phyloP scores from a whole-genome alignment of 257 asterid species.

The Ophiorrhiza pumila region DNA sequence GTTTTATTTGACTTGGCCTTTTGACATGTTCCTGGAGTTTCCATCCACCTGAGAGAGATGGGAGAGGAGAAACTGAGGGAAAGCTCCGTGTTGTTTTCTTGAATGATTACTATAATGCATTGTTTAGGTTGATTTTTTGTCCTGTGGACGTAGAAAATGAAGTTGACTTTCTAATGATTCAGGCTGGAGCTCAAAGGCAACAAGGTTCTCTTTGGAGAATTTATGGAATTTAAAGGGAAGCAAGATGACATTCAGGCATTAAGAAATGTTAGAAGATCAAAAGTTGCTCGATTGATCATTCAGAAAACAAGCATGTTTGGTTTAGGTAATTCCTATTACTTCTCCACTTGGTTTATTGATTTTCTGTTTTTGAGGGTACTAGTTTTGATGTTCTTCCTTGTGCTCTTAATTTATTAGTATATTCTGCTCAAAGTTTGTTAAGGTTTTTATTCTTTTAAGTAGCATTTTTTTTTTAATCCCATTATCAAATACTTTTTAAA shows the following conservation, averaged over 20 bases:
- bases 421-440: no score
- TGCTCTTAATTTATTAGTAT: background rate
- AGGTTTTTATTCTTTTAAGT: background rate
- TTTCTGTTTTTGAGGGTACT: background rate
- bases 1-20: background rate
- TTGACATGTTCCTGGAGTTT: background rate
- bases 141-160: background rate
- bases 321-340: conserved; percentile 49
- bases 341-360: background rate
- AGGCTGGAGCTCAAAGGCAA: conserved; percentile 85
- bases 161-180: conserved; percentile 22
- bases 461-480: background rate
- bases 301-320: conserved; percentile 98
- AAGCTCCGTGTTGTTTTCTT: background rate
- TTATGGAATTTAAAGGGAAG: conserved; percentile 85
- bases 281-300: conserved; percentile 62
- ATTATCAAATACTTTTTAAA: background rate
- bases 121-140: background rate
- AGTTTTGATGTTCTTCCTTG: background rate
- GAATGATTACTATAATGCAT: background rate
- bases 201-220: conserved; percentile 76
- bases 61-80: background rate
- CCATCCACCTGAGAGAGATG: background rate
- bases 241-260: conserved; percentile 66
- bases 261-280: conserved; percentile 74